Conservation (phyloP, 768 basidiomycete genomes). For the Lentinus tigrinus region DNA sequence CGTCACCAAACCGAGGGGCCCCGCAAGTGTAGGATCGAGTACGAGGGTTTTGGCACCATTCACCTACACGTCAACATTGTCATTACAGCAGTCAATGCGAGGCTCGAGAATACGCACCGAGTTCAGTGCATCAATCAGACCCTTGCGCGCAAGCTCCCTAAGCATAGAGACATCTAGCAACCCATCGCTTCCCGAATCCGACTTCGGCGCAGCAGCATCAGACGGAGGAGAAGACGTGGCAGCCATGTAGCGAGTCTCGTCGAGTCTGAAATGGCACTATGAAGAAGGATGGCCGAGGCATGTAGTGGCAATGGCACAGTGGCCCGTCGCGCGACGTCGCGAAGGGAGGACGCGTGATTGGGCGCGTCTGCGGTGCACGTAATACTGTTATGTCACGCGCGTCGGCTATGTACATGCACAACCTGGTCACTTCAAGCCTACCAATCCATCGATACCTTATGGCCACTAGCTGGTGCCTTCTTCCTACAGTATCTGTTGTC, state of each 20-base stretch:
- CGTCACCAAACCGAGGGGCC: slow-evolving; percentile 92
- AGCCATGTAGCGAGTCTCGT: slow-evolving; percentile 3
- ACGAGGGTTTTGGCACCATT: slow-evolving; percentile 96
- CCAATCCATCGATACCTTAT: no score
- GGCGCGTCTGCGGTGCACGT: no score
- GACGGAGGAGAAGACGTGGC: slow-evolving; percentile 29
- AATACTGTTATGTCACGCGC: no score
- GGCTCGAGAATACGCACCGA: slow-evolving; percentile 43
- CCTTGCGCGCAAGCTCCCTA: slow-evolving; percentile 76
- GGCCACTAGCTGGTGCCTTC: no score
- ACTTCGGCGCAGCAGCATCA: slow-evolving; percentile 37
- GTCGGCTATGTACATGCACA: no score
- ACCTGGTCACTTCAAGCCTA: no score
- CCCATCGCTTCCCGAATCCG: slow-evolving; percentile 36
- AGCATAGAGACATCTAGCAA: slow-evolving; percentile 60
- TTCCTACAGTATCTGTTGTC: no score
- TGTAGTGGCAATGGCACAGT: no score
- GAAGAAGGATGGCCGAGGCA: no score
- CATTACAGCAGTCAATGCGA: neutral
- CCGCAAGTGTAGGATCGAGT: slow-evolving; percentile 83
- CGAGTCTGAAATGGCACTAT: no score
- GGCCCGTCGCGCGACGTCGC: no score
- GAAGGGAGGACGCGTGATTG: no score
- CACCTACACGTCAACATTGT: slow-evolving; percentile 45
- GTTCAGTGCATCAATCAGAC: slow-evolving; percentile 83